Evolutionary conservation across 1,139 yeast genomes (phyloP).

Genomic region (Kurtzmaniella quercitrusa): DNA sequence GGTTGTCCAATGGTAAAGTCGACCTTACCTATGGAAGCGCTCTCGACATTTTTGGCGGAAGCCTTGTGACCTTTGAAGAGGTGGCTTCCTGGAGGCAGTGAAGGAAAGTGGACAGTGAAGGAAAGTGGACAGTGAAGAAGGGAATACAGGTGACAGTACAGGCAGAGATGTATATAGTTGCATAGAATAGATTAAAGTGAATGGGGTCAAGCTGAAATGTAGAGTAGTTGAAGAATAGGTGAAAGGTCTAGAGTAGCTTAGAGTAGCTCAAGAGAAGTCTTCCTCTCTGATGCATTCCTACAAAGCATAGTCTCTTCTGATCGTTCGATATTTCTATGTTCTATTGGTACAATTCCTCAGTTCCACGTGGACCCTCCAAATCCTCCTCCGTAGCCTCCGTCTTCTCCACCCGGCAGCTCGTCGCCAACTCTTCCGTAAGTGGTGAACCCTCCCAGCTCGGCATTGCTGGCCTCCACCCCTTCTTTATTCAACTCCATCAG

Average conservation of each 20-base stretch:
- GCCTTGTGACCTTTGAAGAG: conserved; percentile 67
- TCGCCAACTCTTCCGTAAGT: conserved; percentile 48
- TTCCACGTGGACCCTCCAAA: conserved; percentile 33
- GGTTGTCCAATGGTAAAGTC: conserved; percentile 72
- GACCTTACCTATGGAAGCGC: conserved; percentile 93
- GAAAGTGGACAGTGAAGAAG: too few species aligned
- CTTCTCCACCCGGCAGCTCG: conserved; percentile 35
- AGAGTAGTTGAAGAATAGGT: too few species aligned
- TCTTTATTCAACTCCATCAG: conserved; percentile 74
- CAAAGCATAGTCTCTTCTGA: too few species aligned
- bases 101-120: neutral
- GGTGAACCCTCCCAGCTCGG: conserved; percentile 41
- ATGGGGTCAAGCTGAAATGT: too few species aligned
- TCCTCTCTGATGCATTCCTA: too few species aligned
- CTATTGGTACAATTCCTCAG: conserved; percentile 1
- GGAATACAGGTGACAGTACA: too few species aligned
- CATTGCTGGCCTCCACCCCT: conserved; percentile 44
- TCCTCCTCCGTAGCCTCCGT: conserved; percentile 44
- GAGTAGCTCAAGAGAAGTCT: too few species aligned
- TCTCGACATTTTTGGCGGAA: conserved; percentile 90
- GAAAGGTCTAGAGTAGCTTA: too few species aligned
- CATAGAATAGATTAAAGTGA: too few species aligned
- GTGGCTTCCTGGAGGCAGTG: conserved; percentile 67
- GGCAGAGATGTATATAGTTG: too few species aligned
- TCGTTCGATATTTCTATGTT: too few species aligned